A percentile compares a stretch with the other conserved stretches of the same genome.
Evolutionary conservation across 2,329 filamentous ascomycete genomes (phyloP).

Genomic region (Trichoderma gracile): DNA sequence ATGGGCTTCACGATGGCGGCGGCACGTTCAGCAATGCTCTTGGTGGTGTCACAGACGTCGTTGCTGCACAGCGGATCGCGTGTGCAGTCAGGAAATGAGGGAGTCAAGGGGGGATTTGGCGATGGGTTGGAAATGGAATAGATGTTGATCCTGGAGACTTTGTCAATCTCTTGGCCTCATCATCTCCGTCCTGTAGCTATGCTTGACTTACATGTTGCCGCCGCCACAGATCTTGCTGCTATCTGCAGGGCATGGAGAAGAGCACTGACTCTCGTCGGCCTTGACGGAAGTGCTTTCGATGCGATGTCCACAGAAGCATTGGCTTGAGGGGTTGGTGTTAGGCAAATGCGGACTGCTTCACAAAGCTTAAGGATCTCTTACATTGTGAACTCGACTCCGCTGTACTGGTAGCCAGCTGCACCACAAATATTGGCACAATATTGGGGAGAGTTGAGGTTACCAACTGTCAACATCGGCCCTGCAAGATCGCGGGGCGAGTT

Average conservation of each 20-base stretch:
- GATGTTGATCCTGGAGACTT: conserved; percentile 26
- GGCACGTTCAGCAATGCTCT: conserved; percentile 33
- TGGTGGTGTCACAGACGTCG: conserved; percentile 50
- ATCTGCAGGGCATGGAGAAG: conserved; percentile 24
- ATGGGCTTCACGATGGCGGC: conserved; percentile 36
- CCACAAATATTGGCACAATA: conserved; percentile 29
- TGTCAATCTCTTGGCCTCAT: neutral
- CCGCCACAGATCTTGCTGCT: conserved; percentile 25
- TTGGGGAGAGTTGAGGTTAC: conserved; percentile 25
- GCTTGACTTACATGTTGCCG: conserved; percentile 22
- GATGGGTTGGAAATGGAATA: conserved; percentile 25
- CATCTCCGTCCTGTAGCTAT: neutral
- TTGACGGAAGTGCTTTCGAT: conserved; percentile 27
- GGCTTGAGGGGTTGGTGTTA: conserved; percentile 8
- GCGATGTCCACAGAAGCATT: conserved; percentile 27
- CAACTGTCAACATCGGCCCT: conserved; percentile 24
- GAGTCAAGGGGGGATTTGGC: conserved; percentile 23
- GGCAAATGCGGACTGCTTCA: neutral
- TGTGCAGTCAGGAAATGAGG: conserved; percentile 33
- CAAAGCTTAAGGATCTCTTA: neutral
- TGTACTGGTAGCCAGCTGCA: conserved; percentile 26
- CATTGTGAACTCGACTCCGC: conserved; percentile 27
- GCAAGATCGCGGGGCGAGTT: conserved; percentile 26
- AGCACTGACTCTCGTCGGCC: conserved; percentile 27
- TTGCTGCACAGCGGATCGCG: conserved; percentile 35